Evolutionary conservation across 176 grass and related monocot genomes (phyloP), one percentile per base, ranked within the genome.

Genomic region (Rhipidocladum racemiflorum): DNA sequence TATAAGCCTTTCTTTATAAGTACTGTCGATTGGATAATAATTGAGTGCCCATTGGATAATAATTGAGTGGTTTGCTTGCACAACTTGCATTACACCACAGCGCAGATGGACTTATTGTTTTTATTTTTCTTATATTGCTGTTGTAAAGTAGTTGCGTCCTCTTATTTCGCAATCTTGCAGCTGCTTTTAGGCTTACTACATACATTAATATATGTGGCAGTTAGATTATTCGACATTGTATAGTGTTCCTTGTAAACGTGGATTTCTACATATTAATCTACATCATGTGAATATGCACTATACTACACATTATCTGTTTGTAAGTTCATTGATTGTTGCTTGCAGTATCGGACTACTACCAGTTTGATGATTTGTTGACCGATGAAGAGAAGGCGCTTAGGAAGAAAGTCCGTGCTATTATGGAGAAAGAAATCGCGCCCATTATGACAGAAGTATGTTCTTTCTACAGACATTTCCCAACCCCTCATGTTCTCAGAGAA

Each of bases 301-400:
- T 15, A 44, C 65, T 61, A 28, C 28, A 38, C 11, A 36, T 79
- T 51, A 61, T 21, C 7, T 44, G 49, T 23, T 77, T 83, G 24
- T 53, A 77, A 55, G 57, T 13, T 45, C 25, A 44, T 14, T 17
- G 13, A 8, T 25, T 88, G 0, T 79, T 17, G 45, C 25, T 56
- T 87, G 77, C 90, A 97, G 94, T 83, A 68, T 97, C 90, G 9
- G 94, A 97, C 74, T 97, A 97, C 80, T 94, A 94, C 85, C 91
- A 94, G 61, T 82, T 91, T 29, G 88, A 97, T 92, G 94, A 97
- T 89, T 85, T 97, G 50, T 85, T 97, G 53, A 92, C 68, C 42
- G 55, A 65, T 50, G 94, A 94, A 85, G 90, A 94, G 48, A 88
- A 76, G 73, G 72, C 35, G 20, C 74, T 97, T 39, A 80, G 92